These are phyloP conservation scores for Kazachstania taianensis DNA, from an alignment of 805 yeast species.

Conservation along the genomic window DNA sequence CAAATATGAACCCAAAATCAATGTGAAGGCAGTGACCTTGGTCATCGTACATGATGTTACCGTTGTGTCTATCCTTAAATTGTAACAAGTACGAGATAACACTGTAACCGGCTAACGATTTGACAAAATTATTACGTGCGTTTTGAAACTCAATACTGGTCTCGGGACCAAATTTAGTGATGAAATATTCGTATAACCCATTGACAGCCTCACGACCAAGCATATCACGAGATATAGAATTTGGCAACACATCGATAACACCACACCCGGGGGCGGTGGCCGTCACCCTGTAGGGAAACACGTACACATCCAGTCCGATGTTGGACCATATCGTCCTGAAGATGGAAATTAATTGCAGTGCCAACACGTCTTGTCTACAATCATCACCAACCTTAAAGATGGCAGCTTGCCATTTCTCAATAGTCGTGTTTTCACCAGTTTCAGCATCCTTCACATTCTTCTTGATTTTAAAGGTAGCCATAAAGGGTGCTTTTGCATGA, in stretches of 20 bases:
- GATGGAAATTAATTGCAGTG: constrained; percentile 81
- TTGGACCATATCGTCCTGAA: constrained; percentile 85
- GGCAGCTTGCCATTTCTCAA: constrained; percentile 84
- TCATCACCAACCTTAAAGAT: constrained; percentile 99
- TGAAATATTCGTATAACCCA: constrained; percentile 87
- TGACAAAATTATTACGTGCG: constrained; percentile 87
- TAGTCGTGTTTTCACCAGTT: constrained; percentile 32
- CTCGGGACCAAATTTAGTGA: constrained; percentile 91
- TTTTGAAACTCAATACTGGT: constrained; percentile 78
- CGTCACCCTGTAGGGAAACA: constrained; percentile 89
- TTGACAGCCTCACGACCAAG: constrained; percentile 97
- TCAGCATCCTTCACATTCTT: constrained; percentile 39
- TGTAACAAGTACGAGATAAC: constrained; percentile 83
- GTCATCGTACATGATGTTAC: constrained; percentile 92
- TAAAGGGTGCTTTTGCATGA: constrained; percentile 96
- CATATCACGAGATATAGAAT: constrained; percentile 94
- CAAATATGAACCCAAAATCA: constrained; percentile 97
- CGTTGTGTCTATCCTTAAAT: constrained; percentile 96
- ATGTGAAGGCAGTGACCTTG: constrained; percentile 92
- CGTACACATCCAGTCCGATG: constrained; percentile 81
- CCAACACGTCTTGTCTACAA: constrained; percentile 94
- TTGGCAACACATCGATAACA: constrained; percentile 93
- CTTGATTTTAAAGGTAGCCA: constrained; percentile 87
- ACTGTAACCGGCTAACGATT: constrained; percentile 90
- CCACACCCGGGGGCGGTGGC: constrained; percentile 99